These are phyloP conservation scores for Rhizoclosmatium sp. DNA, from an alignment of 192 early-diverging fungal genomes.

Conservation along the genomic window DNA sequence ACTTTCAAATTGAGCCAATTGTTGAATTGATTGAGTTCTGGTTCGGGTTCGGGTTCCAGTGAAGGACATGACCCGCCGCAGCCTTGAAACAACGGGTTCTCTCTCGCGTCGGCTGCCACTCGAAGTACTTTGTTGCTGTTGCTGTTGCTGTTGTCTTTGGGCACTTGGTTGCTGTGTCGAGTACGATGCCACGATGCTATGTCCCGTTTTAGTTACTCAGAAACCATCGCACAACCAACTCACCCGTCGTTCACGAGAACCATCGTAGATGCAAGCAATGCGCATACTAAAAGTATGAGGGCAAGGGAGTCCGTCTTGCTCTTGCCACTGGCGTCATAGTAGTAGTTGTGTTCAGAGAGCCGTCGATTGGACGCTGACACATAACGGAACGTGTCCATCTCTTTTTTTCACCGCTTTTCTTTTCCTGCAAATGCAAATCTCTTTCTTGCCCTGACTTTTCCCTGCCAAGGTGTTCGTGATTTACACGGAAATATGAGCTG, in stretches of 20 bases:
- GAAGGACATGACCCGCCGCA: neutral
- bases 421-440: neutral
- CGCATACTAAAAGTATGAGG: neutral
- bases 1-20: neutral
- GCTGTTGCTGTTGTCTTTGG: neutral
- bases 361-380: neutral
- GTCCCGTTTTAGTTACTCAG: neutral
- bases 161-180: neutral
- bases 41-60: neutral
- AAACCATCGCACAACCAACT: neutral
- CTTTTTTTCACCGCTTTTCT: neutral
- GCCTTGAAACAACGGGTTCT: neutral
- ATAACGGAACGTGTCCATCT: neutral
- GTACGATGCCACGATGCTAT: constrained; percentile 12
- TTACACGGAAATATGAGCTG: no score
- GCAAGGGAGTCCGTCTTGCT: neutral
- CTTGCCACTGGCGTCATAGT: neutral
- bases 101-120: neutral
- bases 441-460: no score
- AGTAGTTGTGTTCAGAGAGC: neutral
- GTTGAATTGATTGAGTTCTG: neutral
- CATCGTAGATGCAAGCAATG: constrained; percentile 4
- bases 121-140: neutral
- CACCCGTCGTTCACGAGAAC: constrained; percentile 20
- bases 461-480: no score